Evolutionary conservation across 345 rosid species (phyloP).

Genomic region (Capsella bursapastoris): DNA sequence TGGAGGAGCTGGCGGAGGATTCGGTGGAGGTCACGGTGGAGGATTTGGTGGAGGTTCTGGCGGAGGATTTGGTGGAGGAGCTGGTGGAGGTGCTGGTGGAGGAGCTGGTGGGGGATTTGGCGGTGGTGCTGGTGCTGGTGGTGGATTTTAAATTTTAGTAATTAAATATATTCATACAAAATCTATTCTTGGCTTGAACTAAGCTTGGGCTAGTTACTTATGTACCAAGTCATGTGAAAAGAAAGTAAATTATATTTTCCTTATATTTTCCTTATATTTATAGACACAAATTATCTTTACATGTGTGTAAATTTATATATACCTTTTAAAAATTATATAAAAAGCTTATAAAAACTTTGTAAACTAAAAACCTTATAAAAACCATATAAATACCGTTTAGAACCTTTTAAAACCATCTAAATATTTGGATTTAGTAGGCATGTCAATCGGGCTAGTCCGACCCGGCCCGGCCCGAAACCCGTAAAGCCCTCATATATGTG

Average conservation of each 20-base stretch:
- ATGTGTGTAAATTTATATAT: no score
- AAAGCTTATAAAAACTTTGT: no score
- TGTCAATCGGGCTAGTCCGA: no score
- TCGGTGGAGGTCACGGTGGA: constrained; percentile 34
- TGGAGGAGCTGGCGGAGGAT: constrained; percentile 36
- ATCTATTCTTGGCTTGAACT: constrained; percentile 31
- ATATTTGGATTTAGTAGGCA: no score
- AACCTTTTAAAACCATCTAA: no score
- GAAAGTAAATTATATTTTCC: constrained; percentile 17
- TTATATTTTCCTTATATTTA: not conserved
- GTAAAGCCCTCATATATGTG: no score
- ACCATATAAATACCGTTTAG: no score
- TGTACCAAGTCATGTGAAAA: constrained; percentile 35
- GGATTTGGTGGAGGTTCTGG: constrained; percentile 38
- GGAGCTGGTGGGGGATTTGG: constrained; percentile 42
- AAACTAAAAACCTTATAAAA: no score
- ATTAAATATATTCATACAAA: constrained; percentile 18
- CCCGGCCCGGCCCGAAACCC: no score
- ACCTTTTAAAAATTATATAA: no score
- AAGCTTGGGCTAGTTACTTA: constrained; percentile 30
- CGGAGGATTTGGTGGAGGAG: constrained; percentile 39
- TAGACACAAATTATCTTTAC: no score
- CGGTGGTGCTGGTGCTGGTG: constrained; percentile 37
- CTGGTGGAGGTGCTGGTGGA: constrained; percentile 40
- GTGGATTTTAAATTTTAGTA: constrained; percentile 30